Evolutionary conservation across 2,329 filamentous ascomycete species (phyloP), one percentile per base, ranked within the genome.

Genomic region (Monilinia fructigena): DNA sequence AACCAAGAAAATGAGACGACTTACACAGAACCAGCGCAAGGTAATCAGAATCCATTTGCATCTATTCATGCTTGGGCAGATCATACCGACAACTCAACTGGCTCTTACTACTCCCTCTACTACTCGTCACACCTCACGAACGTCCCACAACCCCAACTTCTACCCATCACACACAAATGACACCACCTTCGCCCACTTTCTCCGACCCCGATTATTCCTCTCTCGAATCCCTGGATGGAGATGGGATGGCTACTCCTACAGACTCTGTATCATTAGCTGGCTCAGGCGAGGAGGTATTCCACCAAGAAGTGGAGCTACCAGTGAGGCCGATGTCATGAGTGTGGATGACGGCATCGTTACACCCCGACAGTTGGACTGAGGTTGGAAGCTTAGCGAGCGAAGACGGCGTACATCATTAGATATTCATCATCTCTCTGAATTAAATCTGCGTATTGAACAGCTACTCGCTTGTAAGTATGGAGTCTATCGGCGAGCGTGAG

Each of bases 1-100:
- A 66, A 66, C 1, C 23, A 63, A 8, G 68, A 70, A 63, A 67
- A 68, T 48, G 63, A 70, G 40, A 74, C 80, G 28, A 77, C 72
- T 7, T 75, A 78, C 8, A 78, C 84, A 67, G 82, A 85, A 71
- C 85, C 79, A 75, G 81, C 84, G 78, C 83, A 83, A 0, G 81
- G 83, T 11, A 80, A 83, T 70, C 75, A 79, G 2, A 69, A 74
- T 47, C 80, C 83, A 1, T 88, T 83, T 72, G 82, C 83, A 55
- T 86, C 85, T 1, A 88, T 89, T 70, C 85, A 89, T 73, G 86
- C 86, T 0, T 89, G 86, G 86, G 86, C 86, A 1, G 82, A 86
- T 70, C 70, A 74, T 31, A 70, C 73, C 11, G 73, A 73, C 47
- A 63, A 79, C 18, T 16, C 52, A 64, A 42, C 50, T 12, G 80